phyloP scores from a whole-genome alignment of 495 filamentous ascomycete genomes.

The Chaetomium tenue region DNA sequence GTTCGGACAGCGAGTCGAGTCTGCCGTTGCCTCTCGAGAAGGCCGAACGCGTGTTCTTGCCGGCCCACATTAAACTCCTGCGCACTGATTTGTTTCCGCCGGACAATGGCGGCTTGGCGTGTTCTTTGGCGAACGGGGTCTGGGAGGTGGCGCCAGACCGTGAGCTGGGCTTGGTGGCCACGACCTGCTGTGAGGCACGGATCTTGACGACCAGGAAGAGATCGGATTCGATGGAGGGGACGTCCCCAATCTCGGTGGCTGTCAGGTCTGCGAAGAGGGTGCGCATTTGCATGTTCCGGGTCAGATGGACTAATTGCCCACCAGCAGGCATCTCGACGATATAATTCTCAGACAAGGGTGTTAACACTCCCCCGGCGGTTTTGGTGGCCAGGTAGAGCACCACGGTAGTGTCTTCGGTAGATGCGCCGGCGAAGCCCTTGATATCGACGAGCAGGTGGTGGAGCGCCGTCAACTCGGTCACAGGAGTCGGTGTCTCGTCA shows the following conservation, averaged over 20 bases:
- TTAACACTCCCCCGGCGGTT: slow-evolving; percentile 56
- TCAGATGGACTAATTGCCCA: slow-evolving; percentile 60
- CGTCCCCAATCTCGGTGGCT: slow-evolving; percentile 78
- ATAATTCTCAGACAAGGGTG: slow-evolving; percentile 78
- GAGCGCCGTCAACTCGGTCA: slow-evolving; percentile 66
- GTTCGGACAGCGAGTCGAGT: slow-evolving; percentile 51
- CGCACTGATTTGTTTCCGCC: slow-evolving; percentile 60
- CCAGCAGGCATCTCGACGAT: slow-evolving; percentile 72
- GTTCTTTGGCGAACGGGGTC: slow-evolving; percentile 39
- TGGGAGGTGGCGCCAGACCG: slow-evolving; percentile 44
- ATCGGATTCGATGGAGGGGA: slow-evolving; percentile 60
- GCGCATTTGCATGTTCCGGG: slow-evolving; percentile 64
- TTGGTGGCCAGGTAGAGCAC: slow-evolving; percentile 78
- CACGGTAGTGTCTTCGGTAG: slow-evolving; percentile 68
- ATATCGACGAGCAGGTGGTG: slow-evolving; percentile 86
- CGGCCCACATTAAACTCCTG: slow-evolving; percentile 81
- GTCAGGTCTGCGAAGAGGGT: slow-evolving; percentile 86
- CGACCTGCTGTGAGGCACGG: slow-evolving; percentile 58
- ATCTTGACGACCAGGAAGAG: slow-evolving; percentile 85
- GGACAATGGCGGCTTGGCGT: slow-evolving; percentile 43
- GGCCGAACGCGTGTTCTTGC: slow-evolving; percentile 50
- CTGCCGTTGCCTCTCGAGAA: slow-evolving; percentile 49
- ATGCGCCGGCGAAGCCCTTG: slow-evolving; percentile 70
- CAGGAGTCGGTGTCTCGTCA: slow-evolving; percentile 65
- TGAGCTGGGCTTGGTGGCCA: slow-evolving; percentile 48